Evolutionary conservation across 1,284 basidiomycete genomes (phyloP).

Genomic region (Sphaerobolus stellatus): DNA sequence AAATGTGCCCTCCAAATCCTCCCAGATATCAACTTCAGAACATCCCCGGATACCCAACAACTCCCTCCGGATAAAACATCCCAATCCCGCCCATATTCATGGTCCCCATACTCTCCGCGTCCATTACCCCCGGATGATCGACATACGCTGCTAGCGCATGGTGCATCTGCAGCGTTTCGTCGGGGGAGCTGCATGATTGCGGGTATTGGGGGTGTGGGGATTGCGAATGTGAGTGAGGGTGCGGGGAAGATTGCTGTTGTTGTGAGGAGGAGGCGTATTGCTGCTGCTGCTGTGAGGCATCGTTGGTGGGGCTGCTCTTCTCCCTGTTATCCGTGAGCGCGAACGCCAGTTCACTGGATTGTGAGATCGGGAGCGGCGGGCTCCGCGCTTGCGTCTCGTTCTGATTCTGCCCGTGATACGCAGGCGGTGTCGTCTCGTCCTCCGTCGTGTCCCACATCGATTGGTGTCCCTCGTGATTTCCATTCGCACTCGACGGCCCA

Average conservation of each 20-base stretch:
- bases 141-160: slow-evolving; percentile 1
- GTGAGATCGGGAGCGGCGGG: slow-evolving; percentile 34
- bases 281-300: neutral
- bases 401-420: neutral
- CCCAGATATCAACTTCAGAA: no score
- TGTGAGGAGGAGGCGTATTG: neutral
- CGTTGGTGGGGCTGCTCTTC: neutral
- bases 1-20: no score
- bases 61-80: no score
- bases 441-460: neutral
- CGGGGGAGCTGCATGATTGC: neutral
- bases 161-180: slow-evolving; percentile 6
- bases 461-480: neutral
- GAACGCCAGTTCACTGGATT: slow-evolving; percentile 19
- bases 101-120: no score
- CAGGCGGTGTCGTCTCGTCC: neutral
- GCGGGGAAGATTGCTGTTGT: neutral
- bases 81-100: no score
- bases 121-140: neutral
- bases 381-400: neutral
- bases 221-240: neutral
- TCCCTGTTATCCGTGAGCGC: neutral
- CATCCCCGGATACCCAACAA: no score
- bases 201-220: neutral
- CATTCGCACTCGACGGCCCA: neutral